These are phyloP conservation scores for Silene uniflora DNA, from an alignment of 148 eudicot species.

Conservation along the genomic window DNA sequence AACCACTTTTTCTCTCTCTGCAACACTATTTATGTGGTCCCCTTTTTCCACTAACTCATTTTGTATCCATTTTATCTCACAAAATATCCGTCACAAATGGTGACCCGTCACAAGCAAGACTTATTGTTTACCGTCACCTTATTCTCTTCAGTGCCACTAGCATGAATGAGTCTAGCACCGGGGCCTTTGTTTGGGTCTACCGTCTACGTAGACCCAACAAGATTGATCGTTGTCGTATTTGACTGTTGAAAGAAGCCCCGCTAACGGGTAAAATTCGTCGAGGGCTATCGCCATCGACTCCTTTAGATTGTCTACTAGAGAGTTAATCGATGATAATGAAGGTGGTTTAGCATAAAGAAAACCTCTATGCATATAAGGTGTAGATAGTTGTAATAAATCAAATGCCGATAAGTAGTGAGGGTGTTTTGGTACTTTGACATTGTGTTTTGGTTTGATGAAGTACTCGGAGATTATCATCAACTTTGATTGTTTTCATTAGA, in stretches of 20 bases:
- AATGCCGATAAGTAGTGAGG: constrained; percentile 12
- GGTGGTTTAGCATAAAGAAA: constrained; percentile 19
- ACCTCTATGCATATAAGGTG: constrained; percentile 18
- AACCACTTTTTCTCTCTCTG: no score
- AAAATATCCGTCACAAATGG: no score
- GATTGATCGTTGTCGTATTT: not conserved
- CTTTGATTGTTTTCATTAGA: not conserved
- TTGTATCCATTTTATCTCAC: no score
- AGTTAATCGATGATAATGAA: not conserved
- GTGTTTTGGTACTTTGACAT: not conserved
- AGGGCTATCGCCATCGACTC: constrained; percentile 8
- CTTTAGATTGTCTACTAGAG: constrained; percentile 7
- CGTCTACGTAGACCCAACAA: constrained; percentile 11
- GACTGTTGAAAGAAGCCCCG: constrained; percentile 13
- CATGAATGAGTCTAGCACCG: constrained; percentile 15
- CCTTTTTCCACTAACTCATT: no score
- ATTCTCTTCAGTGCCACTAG: not conserved
- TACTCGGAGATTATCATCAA: constrained; percentile 15
- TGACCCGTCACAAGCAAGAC: no score
- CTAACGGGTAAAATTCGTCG: constrained; percentile 20
- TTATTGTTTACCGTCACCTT: not conserved
- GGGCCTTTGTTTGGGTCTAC: constrained; percentile 17
- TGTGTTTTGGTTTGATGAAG: constrained; percentile 14
- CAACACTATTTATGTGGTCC: no score
- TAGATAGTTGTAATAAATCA: constrained; percentile 7